Evolutionary conservation across 768 basidiomycete species (phyloP).

Genomic region (Collybia nuda): DNA sequence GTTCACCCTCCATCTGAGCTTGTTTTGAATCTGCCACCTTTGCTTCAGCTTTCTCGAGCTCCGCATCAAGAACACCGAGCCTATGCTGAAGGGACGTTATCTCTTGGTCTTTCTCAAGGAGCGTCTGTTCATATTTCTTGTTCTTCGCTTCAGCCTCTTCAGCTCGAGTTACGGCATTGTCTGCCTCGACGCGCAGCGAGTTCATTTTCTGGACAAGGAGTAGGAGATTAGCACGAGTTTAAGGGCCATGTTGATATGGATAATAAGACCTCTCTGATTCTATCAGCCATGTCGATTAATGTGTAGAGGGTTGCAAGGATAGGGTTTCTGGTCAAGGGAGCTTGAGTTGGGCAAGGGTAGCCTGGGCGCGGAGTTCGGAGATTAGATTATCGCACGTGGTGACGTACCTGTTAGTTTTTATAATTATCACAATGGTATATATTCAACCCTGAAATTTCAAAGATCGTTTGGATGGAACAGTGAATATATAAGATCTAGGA

Average conservation of each 20-base stretch:
- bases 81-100: slow-evolving; percentile 78
- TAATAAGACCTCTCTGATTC: slow-evolving; percentile 47
- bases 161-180: slow-evolving; percentile 76
- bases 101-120: slow-evolving; percentile 85
- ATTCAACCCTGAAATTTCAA: neutral
- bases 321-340: slow-evolving; percentile 15
- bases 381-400: slow-evolving; percentile 29
- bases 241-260: neutral
- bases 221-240: slow-evolving; percentile 17
- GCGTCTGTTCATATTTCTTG: slow-evolving; percentile 71
- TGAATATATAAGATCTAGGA: too few relatives aligned
- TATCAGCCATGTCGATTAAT: slow-evolving; percentile 40
- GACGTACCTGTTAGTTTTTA: slow-evolving; percentile 11
- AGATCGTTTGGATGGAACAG: too few relatives aligned
- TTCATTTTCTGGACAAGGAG: slow-evolving; percentile 64
- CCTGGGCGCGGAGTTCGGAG: slow-evolving; percentile 19
- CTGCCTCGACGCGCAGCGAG: slow-evolving; percentile 81
- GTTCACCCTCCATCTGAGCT: slow-evolving; percentile 65
- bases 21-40: slow-evolving; percentile 67
- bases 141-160: slow-evolving; percentile 84
- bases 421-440: slow-evolving; percentile 10
- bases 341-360: slow-evolving; percentile 17
- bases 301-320: slow-evolving; percentile 12
- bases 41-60: slow-evolving; percentile 70
- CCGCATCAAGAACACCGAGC: slow-evolving; percentile 59